These are phyloP conservation scores for Emergomyces africanus DNA, from an alignment of 2,329 filamentous ascomycete species.

Conservation along the genomic window DNA sequence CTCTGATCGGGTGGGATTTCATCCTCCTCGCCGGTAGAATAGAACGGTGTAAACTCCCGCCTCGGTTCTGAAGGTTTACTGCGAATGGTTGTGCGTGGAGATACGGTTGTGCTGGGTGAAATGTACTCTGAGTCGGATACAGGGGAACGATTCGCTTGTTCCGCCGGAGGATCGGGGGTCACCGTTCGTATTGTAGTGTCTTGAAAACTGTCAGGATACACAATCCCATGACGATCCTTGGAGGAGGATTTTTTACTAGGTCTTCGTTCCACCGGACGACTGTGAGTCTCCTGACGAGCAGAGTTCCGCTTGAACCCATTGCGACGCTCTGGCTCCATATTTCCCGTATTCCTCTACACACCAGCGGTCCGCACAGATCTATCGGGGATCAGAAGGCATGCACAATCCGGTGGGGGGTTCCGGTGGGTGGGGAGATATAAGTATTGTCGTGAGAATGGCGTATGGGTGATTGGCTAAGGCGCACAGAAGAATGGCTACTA, in stretches of 20 bases:
- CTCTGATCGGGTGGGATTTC: conserved; percentile 18
- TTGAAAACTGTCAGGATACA: conserved; percentile 34
- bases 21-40: conserved; percentile 23
- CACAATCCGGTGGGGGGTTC: not conserved
- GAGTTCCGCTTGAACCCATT: conserved; percentile 30
- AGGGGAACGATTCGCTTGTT: conserved; percentile 25
- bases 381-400: conserved; percentile 13
- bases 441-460: not conserved
- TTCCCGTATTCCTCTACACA: conserved; percentile 9
- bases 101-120: conserved; percentile 20
- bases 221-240: conserved; percentile 33
- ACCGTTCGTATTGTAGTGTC: conserved; percentile 34
- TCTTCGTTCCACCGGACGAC: conserved; percentile 30
- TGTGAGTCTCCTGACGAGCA: conserved; percentile 25
- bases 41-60: conserved; percentile 19
- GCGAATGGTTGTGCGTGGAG: conserved; percentile 25
- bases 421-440: not conserved
- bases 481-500: not conserved
- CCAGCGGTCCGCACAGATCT: conserved; percentile 11
- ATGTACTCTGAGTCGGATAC: conserved; percentile 25
- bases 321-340: conserved; percentile 30
- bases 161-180: conserved; percentile 31
- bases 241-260: conserved; percentile 37
- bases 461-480: not conserved
- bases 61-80: conserved; percentile 21